A percentile compares a stretch with the other conserved stretches of the same genome.
Conservation (phyloP, 495 filamentous ascomycete species). For the Aspergillus hancockii region DNA sequence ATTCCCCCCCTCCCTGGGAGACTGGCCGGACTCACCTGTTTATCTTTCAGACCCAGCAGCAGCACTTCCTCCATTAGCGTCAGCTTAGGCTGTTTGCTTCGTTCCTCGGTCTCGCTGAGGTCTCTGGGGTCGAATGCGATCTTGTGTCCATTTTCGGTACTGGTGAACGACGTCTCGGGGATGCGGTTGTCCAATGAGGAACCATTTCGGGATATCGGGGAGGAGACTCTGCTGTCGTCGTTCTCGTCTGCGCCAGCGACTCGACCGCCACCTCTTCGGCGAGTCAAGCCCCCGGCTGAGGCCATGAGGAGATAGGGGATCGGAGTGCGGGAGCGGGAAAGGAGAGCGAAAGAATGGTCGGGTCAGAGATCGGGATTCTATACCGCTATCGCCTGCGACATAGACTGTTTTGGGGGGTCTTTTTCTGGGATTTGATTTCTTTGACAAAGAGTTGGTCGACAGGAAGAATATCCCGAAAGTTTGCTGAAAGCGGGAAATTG, state of each 20-base stretch:
- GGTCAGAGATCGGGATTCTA: slow-evolving; percentile 24
- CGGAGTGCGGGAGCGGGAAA: slow-evolving; percentile 22
- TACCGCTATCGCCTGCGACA: slow-evolving; percentile 32
- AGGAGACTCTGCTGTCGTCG: slow-evolving; percentile 68
- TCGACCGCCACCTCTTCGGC: slow-evolving; percentile 71
- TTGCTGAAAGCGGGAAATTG: slow-evolving; percentile 22
- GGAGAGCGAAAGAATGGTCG: slow-evolving; percentile 7
- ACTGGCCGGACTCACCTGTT: slow-evolving; percentile 66
- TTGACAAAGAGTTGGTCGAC: neutral
- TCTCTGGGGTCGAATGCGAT: slow-evolving; percentile 97
- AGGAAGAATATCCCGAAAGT: slow-evolving; percentile 16
- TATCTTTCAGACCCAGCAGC: slow-evolving; percentile 93
- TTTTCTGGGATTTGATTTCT: neutral
- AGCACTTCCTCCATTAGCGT: slow-evolving; percentile 98
- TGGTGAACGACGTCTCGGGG: slow-evolving; percentile 90
- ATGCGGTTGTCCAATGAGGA: slow-evolving; percentile 62
- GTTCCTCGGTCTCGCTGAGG: slow-evolving; percentile 94
- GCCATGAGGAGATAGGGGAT: slow-evolving; percentile 51
- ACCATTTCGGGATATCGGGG: slow-evolving; percentile 61
- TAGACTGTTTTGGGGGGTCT: slow-evolving; percentile 9
- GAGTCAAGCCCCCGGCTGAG: slow-evolving; percentile 71
- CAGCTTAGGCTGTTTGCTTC: slow-evolving; percentile 96
- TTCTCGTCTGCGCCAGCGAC: slow-evolving; percentile 55
- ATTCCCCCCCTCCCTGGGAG: neutral
- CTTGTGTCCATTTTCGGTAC: slow-evolving; percentile 94